phyloP scores from a whole-genome alignment of 495 filamentous ascomycete genomes.

The Articulospora tetracladia region DNA sequence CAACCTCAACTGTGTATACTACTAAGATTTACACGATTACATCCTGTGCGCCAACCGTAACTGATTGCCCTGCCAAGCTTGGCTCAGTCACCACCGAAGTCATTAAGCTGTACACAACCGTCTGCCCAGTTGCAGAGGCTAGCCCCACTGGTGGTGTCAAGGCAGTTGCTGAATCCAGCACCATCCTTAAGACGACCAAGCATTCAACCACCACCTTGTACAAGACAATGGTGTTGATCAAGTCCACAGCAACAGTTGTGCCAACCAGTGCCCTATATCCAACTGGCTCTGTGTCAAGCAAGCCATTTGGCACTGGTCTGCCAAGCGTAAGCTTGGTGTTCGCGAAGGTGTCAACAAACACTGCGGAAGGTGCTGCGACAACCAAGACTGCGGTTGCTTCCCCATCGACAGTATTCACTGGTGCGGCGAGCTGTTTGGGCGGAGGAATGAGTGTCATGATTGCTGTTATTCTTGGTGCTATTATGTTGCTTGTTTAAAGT shows the following conservation, averaged over 20 bases:
- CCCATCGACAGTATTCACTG: not conserved
- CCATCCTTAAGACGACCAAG: not conserved
- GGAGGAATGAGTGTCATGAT: not conserved
- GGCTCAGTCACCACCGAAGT: slow-evolving; percentile 36
- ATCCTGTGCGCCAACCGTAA: slow-evolving; percentile 11
- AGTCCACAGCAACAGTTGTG: not conserved
- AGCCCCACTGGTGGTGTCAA: not conserved
- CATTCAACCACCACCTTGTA: not conserved
- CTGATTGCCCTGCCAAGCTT: slow-evolving; percentile 32
- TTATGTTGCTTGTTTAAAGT: not conserved
- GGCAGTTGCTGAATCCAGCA: not conserved
- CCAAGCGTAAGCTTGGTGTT: slow-evolving; percentile 1
- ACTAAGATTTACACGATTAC: slow-evolving; percentile 10
- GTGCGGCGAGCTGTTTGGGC: not conserved
- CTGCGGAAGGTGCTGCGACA: not conserved
- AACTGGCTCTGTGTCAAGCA: not conserved
- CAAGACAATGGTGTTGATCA: not conserved
- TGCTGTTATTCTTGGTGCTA: not conserved
- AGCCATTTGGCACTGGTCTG: not conserved
- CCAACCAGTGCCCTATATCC: not conserved
- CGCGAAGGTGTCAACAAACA: not conserved
- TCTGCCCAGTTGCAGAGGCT: slow-evolving; percentile 38
- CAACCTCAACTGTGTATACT: slow-evolving; percentile 6
- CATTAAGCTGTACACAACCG: slow-evolving; percentile 36
- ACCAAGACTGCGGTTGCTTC: not conserved